These are phyloP conservation scores for Penicillium salamii DNA, from an alignment of 495 filamentous ascomycete species.

Conservation along the genomic window DNA sequence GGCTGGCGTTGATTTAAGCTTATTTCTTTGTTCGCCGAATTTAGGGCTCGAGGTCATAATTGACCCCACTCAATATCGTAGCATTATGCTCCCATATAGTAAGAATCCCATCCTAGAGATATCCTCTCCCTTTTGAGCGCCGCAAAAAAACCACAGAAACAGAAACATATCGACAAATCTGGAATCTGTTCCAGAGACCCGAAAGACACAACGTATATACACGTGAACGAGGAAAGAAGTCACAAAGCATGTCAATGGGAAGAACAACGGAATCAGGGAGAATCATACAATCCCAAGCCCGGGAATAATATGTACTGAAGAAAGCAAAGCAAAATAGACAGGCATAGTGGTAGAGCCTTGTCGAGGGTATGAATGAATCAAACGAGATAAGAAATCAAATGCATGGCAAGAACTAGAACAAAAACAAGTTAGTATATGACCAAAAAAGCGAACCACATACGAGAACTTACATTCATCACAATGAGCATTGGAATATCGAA, in stretches of 20 bases:
- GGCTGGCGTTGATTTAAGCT: slow-evolving; percentile 1
- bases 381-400: slow-evolving; percentile 34
- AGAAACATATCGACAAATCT: slow-evolving; percentile 9
- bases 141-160: slow-evolving; percentile 15
- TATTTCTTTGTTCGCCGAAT: not conserved
- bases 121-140: slow-evolving; percentile 27
- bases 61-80: slow-evolving; percentile 14
- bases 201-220: slow-evolving; percentile 18
- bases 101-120: slow-evolving; percentile 22
- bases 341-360: slow-evolving; percentile 3
- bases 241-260: not conserved
- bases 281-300: slow-evolving; percentile 30
- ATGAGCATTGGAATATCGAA: slow-evolving; percentile 99
- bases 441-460: not conserved
- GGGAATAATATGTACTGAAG: slow-evolving; percentile 23
- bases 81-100: slow-evolving; percentile 23
- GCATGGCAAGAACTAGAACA: slow-evolving; percentile 45
- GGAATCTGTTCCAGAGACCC: not conserved
- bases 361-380: slow-evolving; percentile 21
- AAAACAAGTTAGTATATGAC: slow-evolving; percentile 7
- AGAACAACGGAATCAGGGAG: slow-evolving; percentile 14
- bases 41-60: not conserved
- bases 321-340: slow-evolving; percentile 14
- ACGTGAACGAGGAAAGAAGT: slow-evolving; percentile 1
- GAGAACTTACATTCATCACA: slow-evolving; percentile 88